Evolutionary conservation across 1,284 basidiomycete genomes (phyloP), one percentile per base, ranked within the genome.

Genomic region (Uromyces viciae-fabae): DNA sequence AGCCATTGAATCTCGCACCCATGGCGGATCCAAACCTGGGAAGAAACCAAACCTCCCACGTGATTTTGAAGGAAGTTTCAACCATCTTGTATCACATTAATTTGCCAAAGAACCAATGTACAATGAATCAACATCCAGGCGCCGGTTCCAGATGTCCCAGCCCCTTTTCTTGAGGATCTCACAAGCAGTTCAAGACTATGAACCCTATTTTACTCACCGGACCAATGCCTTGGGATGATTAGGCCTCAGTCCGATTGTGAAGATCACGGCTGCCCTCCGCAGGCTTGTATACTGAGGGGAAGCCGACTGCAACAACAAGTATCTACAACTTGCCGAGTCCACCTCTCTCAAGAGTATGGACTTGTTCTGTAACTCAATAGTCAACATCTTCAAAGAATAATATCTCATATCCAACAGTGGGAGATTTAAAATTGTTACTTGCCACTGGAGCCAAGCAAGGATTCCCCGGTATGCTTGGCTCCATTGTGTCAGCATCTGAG

Each of bases 401-500:
- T 76, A 68, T 54, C 60, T 64, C 17, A 33, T 14, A 64, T 9
- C 60, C 58, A 33, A 76, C 40, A 8, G 2, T 38, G 17, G 8
- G 15, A n/a, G 40, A 75, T 43, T 22, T 62, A 17, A 3, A 60
- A 4, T 4, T 25, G 22, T 22, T 69, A 3, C 28, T 69, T 14
- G 46, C 38, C 2, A 36, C 31, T 22, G 25, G 71, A 52, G 71
- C 19, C 25, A 43, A 73, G 42, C 22, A n/a, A 73, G 71, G 71
- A 3, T 56, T 73, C 22, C 52, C 54, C 5, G 54, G 54, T 14
- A 75, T 75, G 46, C 52, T 75, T 5, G 72, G 69, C 5, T 72
- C 43, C 43, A 17, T 72, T 17, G 43, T 72, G 42, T 52, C 43
- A 49, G 46, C 72, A 58, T 43, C 58, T 46, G 72, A 33, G 66